phyloP scores from a whole-genome alignment of 148 eudicot species.

The Rheum nobile region DNA sequence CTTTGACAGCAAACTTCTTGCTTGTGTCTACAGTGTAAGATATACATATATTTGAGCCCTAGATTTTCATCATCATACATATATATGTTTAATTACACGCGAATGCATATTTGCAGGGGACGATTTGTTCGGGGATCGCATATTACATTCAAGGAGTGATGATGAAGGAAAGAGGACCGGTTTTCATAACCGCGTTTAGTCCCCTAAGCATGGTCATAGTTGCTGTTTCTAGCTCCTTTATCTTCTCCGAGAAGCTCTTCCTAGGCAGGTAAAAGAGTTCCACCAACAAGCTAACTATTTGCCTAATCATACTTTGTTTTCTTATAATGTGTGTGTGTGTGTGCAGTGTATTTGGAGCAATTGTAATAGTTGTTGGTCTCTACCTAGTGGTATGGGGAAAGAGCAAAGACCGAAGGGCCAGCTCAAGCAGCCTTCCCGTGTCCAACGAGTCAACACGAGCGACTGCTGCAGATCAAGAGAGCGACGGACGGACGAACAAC shows the following conservation, averaged over 20 bases:
- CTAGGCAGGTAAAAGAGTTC: slow-evolving; percentile 22
- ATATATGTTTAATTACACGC: background rate
- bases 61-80: background rate
- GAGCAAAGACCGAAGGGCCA: background rate
- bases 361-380: background rate
- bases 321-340: too few species aligned
- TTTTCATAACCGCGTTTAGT: slow-evolving; percentile 69
- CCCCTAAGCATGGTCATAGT: slow-evolving; percentile 77
- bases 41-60: background rate
- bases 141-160: slow-evolving; percentile 53
- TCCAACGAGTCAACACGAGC: slow-evolving; percentile 5
- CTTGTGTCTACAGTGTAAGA: slow-evolving; percentile 61
- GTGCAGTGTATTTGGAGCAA: background rate
- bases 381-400: slow-evolving; percentile 1
- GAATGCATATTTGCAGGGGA: slow-evolving; percentile 48
- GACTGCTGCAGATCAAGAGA: background rate
- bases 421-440: background rate
- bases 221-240: slow-evolving; percentile 48
- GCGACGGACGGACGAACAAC: background rate
- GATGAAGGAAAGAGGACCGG: slow-evolving; percentile 75
- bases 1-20: slow-evolving; percentile 46
- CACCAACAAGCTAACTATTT: background rate
- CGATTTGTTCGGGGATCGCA: slow-evolving; percentile 53
- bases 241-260: slow-evolving; percentile 46
- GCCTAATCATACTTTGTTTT: background rate